Evolutionary conservation across 2,329 filamentous ascomycete genomes (phyloP).

Genomic region (Fusarium setosum): DNA sequence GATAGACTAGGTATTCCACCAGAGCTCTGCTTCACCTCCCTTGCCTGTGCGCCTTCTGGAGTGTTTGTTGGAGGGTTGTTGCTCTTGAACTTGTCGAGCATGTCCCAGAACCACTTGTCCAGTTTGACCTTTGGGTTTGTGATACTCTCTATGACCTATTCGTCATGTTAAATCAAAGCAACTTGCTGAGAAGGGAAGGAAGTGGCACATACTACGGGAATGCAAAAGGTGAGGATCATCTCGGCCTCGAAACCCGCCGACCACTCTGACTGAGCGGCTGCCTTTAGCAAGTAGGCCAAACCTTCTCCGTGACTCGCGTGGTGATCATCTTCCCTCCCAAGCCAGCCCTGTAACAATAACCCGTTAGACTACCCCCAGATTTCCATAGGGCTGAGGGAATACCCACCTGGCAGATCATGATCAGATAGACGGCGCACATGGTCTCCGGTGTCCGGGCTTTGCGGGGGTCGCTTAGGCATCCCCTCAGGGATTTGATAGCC

Average conservation of each 20-base stretch:
- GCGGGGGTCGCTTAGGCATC: conserved; percentile 41
- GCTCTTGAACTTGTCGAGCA: conserved; percentile 29
- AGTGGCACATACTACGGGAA: conserved; percentile 48
- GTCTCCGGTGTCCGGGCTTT: conserved; percentile 46
- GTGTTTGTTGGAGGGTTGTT: conserved; percentile 10
- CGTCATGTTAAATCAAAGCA: neutral
- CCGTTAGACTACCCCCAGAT: neutral
- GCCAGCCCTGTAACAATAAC: conserved; percentile 44
- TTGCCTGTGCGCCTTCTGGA: neutral
- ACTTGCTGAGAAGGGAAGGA: no score
- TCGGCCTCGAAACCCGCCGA: conserved; percentile 42
- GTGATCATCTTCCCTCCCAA: conserved; percentile 40
- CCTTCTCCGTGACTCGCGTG: conserved; percentile 46
- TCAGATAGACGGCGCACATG: conserved; percentile 51
- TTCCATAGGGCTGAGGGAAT: neutral
- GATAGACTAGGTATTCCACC: conserved; percentile 26
- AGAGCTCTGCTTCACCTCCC: neutral
- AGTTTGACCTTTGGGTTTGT: conserved; percentile 29
- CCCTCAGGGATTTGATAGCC: conserved; percentile 44
- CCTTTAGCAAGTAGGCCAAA: conserved; percentile 46
- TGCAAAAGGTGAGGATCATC: conserved; percentile 45
- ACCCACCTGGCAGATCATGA: conserved; percentile 50
- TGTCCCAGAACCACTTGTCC: conserved; percentile 38
- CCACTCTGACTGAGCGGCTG: conserved; percentile 38
- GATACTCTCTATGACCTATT: conserved; percentile 49